phyloP scores from a whole-genome alignment of 108 stramenopile genomes.

The Skeletonema grethae region DNA sequence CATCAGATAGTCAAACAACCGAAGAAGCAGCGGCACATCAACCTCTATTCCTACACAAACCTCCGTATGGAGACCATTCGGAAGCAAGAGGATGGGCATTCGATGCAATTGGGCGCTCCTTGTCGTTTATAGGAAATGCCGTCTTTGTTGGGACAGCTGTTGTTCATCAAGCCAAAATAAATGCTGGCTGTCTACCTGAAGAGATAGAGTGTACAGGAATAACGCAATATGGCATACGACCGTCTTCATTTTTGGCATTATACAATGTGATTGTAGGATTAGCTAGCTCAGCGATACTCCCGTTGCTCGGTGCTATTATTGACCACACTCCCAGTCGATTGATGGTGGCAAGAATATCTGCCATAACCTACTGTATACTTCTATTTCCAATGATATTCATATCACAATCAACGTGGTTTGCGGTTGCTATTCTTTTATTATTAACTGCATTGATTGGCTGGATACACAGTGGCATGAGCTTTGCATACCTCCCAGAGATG shows the following conservation, averaged over 20 bases:
- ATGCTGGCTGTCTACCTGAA: conserved; percentile 61
- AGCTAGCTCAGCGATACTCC: conserved; percentile 51
- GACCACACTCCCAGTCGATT: conserved; percentile 71
- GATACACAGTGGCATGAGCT: conserved; percentile 64
- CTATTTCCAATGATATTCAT: conserved; percentile 66
- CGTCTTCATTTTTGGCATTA: conserved; percentile 72
- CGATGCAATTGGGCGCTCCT: conserved; percentile 49
- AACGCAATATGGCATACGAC: conserved; percentile 62
- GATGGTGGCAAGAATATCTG: conserved; percentile 49
- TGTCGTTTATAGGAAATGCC: conserved; percentile 60
- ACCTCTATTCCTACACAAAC: conserved; percentile 25
- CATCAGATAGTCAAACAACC: not conserved
- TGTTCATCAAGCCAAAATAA: conserved; percentile 60
- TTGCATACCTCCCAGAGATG: conserved; percentile 83
- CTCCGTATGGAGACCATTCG: conserved; percentile 47
- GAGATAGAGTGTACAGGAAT: conserved; percentile 55
- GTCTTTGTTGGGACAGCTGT: conserved; percentile 72
- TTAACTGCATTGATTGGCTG: conserved; percentile 60
- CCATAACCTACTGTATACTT: conserved; percentile 44
- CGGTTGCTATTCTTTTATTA: conserved; percentile 50
- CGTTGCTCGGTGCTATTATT: conserved; percentile 73
- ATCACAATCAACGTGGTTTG: conserved; percentile 58
- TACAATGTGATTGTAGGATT: conserved; percentile 72
- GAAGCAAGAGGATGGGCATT: conserved; percentile 76
- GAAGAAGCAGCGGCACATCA: not conserved